Conservation (phyloP, 2,329 filamentous ascomycete species). For the Coniochaeta pulveracea region DNA sequence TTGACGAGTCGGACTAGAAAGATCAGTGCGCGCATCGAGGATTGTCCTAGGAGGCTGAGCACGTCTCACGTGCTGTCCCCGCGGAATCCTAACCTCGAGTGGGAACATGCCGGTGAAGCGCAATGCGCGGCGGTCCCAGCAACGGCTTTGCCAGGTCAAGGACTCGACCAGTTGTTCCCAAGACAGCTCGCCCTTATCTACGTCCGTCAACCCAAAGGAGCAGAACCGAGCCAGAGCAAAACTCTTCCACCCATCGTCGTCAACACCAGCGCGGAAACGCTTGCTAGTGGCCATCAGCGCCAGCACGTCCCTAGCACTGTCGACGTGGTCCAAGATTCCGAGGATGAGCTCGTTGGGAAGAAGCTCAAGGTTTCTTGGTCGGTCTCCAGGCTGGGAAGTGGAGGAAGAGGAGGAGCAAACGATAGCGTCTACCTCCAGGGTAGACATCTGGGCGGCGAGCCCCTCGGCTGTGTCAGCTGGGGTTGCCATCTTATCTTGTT, state of each 20-base stretch:
- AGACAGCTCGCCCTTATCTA: no score
- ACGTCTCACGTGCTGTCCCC: no score
- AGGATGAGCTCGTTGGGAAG: slow-evolving; percentile 40
- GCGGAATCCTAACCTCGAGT: no score
- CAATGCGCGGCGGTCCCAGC: slow-evolving; percentile 37
- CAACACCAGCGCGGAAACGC: slow-evolving; percentile 25
- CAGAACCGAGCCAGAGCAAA: slow-evolving; percentile 35
- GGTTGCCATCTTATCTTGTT: no score
- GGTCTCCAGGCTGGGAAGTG: not conserved
- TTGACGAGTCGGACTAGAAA: no score
- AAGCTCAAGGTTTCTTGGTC: slow-evolving; percentile 20
- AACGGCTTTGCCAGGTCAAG: slow-evolving; percentile 37
- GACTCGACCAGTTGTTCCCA: slow-evolving; percentile 31
- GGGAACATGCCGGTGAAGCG: slow-evolving; percentile 23
- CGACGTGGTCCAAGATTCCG: slow-evolving; percentile 32
- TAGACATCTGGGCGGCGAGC: no score
- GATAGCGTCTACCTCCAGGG: no score
- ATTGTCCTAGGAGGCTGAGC: no score
- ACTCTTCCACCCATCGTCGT: slow-evolving; percentile 31
- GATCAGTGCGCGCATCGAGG: no score
- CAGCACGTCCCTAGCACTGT: slow-evolving; percentile 35
- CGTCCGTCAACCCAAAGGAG: no score
- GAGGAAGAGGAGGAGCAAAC: not conserved
- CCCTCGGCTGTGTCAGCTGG: no score
- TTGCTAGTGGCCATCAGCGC: slow-evolving; percentile 27